Conservation (phyloP, 2,329 filamentous ascomycete species). For the Aureobasidium sp. region DNA sequence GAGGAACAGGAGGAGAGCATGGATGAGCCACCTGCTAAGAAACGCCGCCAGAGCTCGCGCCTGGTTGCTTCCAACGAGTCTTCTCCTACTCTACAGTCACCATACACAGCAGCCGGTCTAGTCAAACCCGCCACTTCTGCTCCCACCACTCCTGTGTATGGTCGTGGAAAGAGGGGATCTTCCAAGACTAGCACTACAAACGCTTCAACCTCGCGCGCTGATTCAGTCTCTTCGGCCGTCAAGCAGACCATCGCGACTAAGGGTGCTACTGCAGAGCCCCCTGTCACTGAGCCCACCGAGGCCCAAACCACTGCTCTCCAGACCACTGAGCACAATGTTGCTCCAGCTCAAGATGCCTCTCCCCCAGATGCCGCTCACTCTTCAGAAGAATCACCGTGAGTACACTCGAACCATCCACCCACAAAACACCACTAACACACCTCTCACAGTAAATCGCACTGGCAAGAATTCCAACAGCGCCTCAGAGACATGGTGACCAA, state of each 20-base stretch:
- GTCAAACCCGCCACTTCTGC: background rate
- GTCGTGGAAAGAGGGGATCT: background rate
- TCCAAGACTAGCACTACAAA: background rate
- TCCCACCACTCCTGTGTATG: background rate
- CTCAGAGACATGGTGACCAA: background rate
- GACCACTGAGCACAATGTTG: too few species aligned
- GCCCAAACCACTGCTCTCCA: background rate
- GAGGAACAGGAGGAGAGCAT: background rate
- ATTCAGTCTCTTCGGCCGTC: background rate
- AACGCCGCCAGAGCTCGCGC: background rate
- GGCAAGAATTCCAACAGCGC: background rate
- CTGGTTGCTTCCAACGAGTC: background rate
- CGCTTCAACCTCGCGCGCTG: background rate
- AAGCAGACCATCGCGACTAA: background rate
- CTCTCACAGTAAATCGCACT: background rate
- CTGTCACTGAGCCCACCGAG: background rate
- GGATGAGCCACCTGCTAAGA: background rate
- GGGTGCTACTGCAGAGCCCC: background rate
- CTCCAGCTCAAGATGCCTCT: background rate
- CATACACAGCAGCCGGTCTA: background rate
- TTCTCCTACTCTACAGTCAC: background rate
- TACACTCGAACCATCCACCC: background rate
- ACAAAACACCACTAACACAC: background rate
- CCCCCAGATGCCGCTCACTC: background rate
- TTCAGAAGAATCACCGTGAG: background rate